A percentile compares a stretch with the other conserved stretches of the same genome.
Conservation (phyloP, 1,284 basidiomycete species). For the Ceratobasidium sp. region DNA sequence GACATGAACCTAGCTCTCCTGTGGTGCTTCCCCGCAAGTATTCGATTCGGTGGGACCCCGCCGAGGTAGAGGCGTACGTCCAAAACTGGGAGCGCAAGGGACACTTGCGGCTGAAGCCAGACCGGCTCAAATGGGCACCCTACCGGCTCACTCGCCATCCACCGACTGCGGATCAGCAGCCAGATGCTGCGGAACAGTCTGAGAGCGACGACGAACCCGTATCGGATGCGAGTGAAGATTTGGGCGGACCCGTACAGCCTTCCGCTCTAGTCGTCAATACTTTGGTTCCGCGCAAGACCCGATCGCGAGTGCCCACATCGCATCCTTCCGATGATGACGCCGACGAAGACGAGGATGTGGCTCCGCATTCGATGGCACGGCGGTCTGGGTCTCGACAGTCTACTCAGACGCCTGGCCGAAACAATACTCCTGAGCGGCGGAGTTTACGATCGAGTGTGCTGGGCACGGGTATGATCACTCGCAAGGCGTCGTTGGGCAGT, state of each 20-base stretch:
- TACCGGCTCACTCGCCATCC: slow-evolving; percentile 67
- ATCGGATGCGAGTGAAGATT: slow-evolving; percentile 47
- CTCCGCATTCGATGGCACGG: slow-evolving; percentile 26
- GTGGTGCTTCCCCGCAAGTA: slow-evolving; percentile 77
- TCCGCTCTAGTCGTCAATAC: background rate
- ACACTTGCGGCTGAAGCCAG: slow-evolving; percentile 78
- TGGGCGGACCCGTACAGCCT: slow-evolving; percentile 19
- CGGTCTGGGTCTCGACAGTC: slow-evolving; percentile 32
- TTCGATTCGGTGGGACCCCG: slow-evolving; percentile 73
- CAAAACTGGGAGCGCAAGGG: slow-evolving; percentile 78
- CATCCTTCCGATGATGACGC: slow-evolving; percentile 50
- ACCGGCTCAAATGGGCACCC: slow-evolving; percentile 93
- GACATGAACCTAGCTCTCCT: slow-evolving; percentile 55
- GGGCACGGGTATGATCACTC: slow-evolving; percentile 10
- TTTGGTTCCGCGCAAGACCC: slow-evolving; percentile 22
- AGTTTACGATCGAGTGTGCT: slow-evolving; percentile 13
- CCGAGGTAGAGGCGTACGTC: slow-evolving; percentile 71
- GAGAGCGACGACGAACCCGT: slow-evolving; percentile 73
- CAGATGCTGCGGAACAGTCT: slow-evolving; percentile 64
- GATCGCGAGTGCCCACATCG: slow-evolving; percentile 15
- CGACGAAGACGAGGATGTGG: slow-evolving; percentile 47
- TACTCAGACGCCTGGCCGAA: slow-evolving; percentile 1
- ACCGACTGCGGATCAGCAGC: slow-evolving; percentile 43
- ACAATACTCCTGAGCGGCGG: slow-evolving; percentile 31
- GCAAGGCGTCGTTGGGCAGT: slow-evolving; percentile 28